Evolutionary conservation across 305 asterid species (phyloP).

Genomic region (Solanum hybrid): DNA sequence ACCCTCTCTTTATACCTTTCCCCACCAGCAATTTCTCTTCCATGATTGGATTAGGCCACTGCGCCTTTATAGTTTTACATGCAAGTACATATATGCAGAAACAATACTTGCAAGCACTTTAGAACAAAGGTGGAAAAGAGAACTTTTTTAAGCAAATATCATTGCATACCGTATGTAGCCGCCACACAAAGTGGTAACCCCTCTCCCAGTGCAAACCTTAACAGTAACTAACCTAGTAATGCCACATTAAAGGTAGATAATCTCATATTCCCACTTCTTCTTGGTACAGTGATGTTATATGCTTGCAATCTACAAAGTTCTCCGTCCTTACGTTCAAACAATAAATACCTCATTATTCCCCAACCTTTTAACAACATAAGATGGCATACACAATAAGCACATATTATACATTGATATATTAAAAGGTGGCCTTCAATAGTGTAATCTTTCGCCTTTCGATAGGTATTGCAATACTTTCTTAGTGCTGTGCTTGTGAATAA

Average conservation of each 20-base stretch:
- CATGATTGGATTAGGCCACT: neutral
- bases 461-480: neutral
- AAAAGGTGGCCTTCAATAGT: neutral
- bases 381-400: neutral
- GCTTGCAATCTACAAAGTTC: neutral
- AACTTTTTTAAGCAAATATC: neutral
- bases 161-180: neutral
- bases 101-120: neutral
- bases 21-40: neutral
- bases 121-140: neutral
- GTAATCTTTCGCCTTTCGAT: neutral
- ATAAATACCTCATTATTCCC: neutral
- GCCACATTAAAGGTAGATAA: neutral
- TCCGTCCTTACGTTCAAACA: neutral
- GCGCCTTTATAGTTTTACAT: neutral
- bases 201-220: neutral
- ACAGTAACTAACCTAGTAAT: neutral
- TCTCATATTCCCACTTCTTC: neutral
- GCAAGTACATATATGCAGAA: neutral
- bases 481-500: neutral
- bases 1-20: neutral
- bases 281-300: neutral
- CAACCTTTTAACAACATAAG: neutral
- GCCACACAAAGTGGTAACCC: neutral
- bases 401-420: neutral